Conservation (phyloP, 768 basidiomycete species). For the Mycena belliarum region DNA sequence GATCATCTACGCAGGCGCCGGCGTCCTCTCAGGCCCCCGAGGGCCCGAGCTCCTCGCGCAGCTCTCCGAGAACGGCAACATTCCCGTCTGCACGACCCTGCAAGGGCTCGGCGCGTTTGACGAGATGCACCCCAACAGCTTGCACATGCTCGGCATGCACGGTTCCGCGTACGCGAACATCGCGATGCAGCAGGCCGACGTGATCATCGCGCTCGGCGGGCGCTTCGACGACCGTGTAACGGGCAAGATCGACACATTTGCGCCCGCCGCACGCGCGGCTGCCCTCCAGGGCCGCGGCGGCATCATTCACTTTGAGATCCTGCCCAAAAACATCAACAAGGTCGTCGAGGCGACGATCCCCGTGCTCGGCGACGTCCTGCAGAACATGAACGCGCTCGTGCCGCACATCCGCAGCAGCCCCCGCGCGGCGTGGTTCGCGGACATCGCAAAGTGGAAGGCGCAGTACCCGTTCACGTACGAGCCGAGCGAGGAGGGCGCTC, state of each 20-base stretch:
- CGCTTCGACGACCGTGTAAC: slow-evolving; percentile 99
- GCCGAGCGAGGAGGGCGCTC: slow-evolving; percentile 59
- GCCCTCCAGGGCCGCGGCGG: slow-evolving; percentile 86
- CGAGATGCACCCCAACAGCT: slow-evolving; percentile 79
- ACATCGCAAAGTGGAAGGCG: slow-evolving; percentile 83
- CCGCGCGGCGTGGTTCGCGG: slow-evolving; percentile 78
- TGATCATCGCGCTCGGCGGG: slow-evolving; percentile 95
- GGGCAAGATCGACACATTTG: slow-evolving; percentile 85
- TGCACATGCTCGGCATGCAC: slow-evolving; percentile 99
- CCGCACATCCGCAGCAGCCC: slow-evolving; percentile 69
- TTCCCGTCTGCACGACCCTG: slow-evolving; percentile 95
- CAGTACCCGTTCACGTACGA: slow-evolving; percentile 89
- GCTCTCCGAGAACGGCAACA: slow-evolving; percentile 83
- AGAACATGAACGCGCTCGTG: slow-evolving; percentile 79
- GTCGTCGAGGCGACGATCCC: slow-evolving; percentile 94
- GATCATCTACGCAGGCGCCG: slow-evolving; percentile 91
- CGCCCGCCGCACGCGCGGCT: slow-evolving; percentile 86
- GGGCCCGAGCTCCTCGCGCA: slow-evolving; percentile 82
- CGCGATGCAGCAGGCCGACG: slow-evolving; percentile 96
- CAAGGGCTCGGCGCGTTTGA: slow-evolving; percentile 96
- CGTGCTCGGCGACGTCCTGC: slow-evolving; percentile 89
- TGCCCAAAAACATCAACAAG: slow-evolving; percentile 99
- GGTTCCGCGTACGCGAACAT: slow-evolving; percentile 96
- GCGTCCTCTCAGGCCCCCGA: slow-evolving; percentile 77
- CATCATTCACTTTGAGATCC: slow-evolving; percentile 99